phyloP scores from a whole-genome alignment of 2,329 filamentous ascomycete species.

The Colletotrichum liaoningense region DNA sequence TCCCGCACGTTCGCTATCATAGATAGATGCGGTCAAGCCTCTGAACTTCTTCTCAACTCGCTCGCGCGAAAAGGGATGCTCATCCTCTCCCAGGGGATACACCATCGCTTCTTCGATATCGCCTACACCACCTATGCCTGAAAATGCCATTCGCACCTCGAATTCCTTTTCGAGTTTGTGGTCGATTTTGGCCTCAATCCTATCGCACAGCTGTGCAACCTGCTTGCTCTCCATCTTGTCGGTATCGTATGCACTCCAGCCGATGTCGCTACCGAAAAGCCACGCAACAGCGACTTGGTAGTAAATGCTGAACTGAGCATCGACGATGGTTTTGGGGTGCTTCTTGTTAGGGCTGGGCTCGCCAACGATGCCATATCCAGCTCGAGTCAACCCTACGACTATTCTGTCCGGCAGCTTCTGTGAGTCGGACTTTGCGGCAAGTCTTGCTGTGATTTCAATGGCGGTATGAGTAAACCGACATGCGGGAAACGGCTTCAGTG shows the following conservation, averaged over 20 bases:
- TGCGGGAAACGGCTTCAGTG: not conserved
- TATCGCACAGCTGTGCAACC: conserved; percentile 34
- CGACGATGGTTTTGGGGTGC: not conserved
- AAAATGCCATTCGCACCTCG: conserved; percentile 20
- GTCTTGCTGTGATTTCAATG: conserved; percentile 40
- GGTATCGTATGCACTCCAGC: not conserved
- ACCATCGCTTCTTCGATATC: conserved; percentile 32
- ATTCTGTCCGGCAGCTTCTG: conserved; percentile 34
- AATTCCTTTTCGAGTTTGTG: conserved; percentile 26
- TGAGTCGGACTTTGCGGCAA: conserved; percentile 28
- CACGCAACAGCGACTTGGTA: not conserved
- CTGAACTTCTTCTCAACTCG: conserved; percentile 40
- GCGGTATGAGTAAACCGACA: conserved; percentile 42
- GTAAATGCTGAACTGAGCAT: not conserved
- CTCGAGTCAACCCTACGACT: conserved; percentile 37
- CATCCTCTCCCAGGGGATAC: conserved; percentile 39
- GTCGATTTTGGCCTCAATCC: conserved; percentile 35
- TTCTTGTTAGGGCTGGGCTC: not conserved
- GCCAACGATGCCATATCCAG: conserved; percentile 36
- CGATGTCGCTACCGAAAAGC: not conserved
- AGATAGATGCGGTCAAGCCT: conserved; percentile 38
- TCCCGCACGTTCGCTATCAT: not conserved
- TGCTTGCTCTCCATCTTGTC: not conserved
- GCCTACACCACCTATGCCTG: conserved; percentile 34
- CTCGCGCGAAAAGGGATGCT: conserved; percentile 39